phyloP scores from a whole-genome alignment of 768 basidiomycete genomes.

The Trametes coccinea region DNA sequence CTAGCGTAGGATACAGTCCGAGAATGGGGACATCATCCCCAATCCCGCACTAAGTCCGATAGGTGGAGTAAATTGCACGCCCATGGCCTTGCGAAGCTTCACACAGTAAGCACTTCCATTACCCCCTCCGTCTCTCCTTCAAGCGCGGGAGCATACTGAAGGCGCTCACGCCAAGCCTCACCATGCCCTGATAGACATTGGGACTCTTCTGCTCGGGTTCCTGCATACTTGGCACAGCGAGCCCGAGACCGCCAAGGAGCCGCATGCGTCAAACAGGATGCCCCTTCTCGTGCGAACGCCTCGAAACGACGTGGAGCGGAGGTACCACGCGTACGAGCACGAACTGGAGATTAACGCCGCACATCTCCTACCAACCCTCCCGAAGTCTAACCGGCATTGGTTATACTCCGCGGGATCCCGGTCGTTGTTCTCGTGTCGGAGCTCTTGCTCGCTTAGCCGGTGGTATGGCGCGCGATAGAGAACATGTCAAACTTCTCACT shows the following conservation, averaged over 20 bases:
- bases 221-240: not conserved
- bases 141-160: not conserved
- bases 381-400: conserved; percentile 5
- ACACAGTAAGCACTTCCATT: not conserved
- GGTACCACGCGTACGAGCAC: conserved; percentile 11
- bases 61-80: not conserved
- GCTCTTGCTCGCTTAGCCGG: not conserved
- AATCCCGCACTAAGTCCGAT: conserved; percentile 10
- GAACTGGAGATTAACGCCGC: conserved; percentile 19
- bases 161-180: not conserved
- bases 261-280: not conserved
- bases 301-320: not conserved
- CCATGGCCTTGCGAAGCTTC: not conserved
- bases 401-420: not conserved
- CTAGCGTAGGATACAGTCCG: not conserved
- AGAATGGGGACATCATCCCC: not conserved
- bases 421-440: not conserved
- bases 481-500: not conserved
- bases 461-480: not conserved
- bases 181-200: not conserved
- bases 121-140: not conserved
- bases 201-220: not conserved
- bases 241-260: not conserved
- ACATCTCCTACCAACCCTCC: conserved; percentile 9
- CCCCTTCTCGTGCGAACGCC: not conserved